Conservation (phyloP, 2,329 filamentous ascomycete species). For the Fusarium guadeloupense region DNA sequence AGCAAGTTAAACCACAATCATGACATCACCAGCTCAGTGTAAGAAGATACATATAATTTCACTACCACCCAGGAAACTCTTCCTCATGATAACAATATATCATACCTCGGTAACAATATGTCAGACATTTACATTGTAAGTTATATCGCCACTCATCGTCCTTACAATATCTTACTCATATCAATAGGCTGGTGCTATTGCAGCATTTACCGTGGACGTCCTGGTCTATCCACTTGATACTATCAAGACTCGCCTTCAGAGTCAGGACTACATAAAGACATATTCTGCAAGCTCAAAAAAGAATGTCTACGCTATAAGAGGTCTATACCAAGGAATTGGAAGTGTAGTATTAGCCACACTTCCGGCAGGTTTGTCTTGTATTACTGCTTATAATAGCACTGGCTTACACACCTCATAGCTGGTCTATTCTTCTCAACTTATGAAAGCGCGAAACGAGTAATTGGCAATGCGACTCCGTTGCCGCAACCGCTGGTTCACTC, state of each 20-base stretch:
- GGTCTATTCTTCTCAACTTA: slow-evolving; percentile 93
- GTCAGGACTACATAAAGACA: slow-evolving; percentile 74
- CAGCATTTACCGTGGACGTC: slow-evolving; percentile 86
- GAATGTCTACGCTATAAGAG: slow-evolving; percentile 67
- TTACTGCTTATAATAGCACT: neutral
- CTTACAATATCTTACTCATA: slow-evolving; percentile 8
- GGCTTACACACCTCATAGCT: slow-evolving; percentile 56
- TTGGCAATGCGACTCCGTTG: slow-evolving; percentile 63
- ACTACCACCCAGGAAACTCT: neutral
- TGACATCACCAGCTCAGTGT: slow-evolving; percentile 32
- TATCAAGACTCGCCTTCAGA: slow-evolving; percentile 86
- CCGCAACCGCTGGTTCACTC: slow-evolving; percentile 78
- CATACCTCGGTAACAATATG: neutral
- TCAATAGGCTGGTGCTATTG: slow-evolving; percentile 80
- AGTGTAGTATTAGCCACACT: slow-evolving; percentile 86
- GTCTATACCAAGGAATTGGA: slow-evolving; percentile 87
- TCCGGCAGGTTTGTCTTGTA: slow-evolving; percentile 72
- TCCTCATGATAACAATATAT: neutral
- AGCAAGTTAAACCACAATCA: slow-evolving; percentile 12
- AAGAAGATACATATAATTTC: slow-evolving; percentile 8
- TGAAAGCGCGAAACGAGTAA: slow-evolving; percentile 74
- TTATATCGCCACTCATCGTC: neutral
- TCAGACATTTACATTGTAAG: slow-evolving; percentile 49
- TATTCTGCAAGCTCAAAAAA: slow-evolving; percentile 67
- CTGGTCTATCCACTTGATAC: slow-evolving; percentile 90